A percentile compares a stretch with the other conserved stretches of the same genome.
Conservation (phyloP, 192 early-diverging fungal genomes). For the Polychytrium aggregatum region DNA sequence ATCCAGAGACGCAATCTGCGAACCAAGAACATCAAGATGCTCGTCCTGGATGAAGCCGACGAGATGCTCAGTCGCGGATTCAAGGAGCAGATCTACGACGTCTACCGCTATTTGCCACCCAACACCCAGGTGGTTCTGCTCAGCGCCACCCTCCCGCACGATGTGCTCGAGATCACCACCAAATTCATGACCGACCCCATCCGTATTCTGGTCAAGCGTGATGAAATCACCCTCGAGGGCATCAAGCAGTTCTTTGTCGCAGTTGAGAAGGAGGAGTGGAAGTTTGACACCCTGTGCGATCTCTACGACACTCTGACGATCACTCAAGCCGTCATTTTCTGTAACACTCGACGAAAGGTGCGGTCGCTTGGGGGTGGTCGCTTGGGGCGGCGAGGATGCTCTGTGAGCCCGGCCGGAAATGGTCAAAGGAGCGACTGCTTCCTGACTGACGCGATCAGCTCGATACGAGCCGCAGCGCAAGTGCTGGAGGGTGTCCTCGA, state of each 20-base stretch:
- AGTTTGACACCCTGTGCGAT: constrained; percentile 95
- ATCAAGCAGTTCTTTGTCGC: constrained; percentile 99
- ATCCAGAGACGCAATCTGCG: constrained; percentile 75
- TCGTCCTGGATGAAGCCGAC: constrained; percentile 95
- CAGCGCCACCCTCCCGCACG: constrained; percentile 84
- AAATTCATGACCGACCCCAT: constrained; percentile 98
- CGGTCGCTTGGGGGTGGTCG: background rate
- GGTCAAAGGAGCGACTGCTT: no score
- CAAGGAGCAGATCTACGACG: constrained; percentile 80
- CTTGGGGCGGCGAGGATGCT: background rate
- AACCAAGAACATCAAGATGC: constrained; percentile 82
- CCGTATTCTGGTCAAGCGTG: constrained; percentile 94
- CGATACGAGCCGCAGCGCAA: no score
- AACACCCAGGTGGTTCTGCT: constrained; percentile 87
- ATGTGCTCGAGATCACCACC: constrained; percentile 90
- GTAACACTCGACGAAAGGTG: constrained; percentile 89
- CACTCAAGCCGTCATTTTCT: constrained; percentile 98
- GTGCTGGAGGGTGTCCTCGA: no score
- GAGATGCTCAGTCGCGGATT: constrained; percentile 90
- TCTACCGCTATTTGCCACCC: constrained; percentile 85
- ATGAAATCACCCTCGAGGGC: constrained; percentile 95
- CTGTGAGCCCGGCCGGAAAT: no score
- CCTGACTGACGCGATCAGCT: no score
- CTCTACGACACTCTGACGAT: constrained; percentile 94
- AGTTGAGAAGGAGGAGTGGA: constrained; percentile 97